phyloP scores from a whole-genome alignment of 768 basidiomycete species.

The Kwoniella mangroviensis region DNA sequence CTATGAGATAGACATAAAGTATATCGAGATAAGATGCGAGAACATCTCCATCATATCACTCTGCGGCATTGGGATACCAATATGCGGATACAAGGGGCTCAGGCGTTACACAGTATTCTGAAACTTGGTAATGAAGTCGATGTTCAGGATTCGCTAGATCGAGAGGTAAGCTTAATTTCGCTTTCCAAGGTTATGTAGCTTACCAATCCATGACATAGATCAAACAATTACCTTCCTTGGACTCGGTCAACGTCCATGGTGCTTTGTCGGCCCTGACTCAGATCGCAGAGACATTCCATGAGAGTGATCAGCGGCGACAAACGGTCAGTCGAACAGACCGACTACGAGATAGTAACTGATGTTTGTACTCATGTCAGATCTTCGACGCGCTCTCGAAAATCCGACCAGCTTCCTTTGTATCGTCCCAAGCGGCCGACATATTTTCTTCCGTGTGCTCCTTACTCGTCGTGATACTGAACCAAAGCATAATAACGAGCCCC shows the following conservation, averaged over 20 bases:
- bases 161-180: conserved; percentile 39
- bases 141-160: conserved; percentile 32
- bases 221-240: conserved; percentile 66
- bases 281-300: conserved; percentile 63
- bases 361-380: conserved; percentile 63
- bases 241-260: conserved; percentile 77
- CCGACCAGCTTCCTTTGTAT: conserved; percentile 67
- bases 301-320: conserved; percentile 59
- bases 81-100: conserved; percentile 77
- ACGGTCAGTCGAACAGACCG: conserved; percentile 61
- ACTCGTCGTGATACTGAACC: conserved; percentile 68
- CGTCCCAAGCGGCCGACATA: conserved; percentile 72
- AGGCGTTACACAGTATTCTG: conserved; percentile 73
- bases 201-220: conserved; percentile 27
- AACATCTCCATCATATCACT: conserved; percentile 74
- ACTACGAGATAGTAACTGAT: neutral
- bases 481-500: conserved; percentile 60
- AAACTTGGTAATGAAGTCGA: conserved; percentile 55
- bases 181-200: neutral
- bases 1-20: conserved; percentile 68
- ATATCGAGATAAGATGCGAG: conserved; percentile 71
- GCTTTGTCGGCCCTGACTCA: conserved; percentile 75
- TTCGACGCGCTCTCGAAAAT: conserved; percentile 67
- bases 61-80: conserved; percentile 85
- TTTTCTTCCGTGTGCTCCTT: conserved; percentile 73